A percentile compares a stretch with the other conserved stretches of the same genome.
These are phyloP conservation scores for Podochytrium sp. DNA, from an alignment of 192 early-diverging fungal genomes.

Conservation along the genomic window DNA sequence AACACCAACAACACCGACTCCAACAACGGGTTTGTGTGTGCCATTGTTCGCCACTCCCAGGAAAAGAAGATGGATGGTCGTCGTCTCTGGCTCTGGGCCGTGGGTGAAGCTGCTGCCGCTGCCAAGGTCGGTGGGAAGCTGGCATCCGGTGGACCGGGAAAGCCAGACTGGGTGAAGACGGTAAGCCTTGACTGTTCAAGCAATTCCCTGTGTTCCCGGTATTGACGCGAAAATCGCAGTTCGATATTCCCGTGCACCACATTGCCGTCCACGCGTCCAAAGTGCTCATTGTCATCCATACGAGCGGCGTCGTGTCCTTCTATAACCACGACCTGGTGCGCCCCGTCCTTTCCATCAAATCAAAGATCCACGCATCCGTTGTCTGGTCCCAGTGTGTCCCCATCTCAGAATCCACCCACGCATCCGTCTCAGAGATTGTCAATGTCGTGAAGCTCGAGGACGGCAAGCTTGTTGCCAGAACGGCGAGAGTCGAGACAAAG, in stretches of 20 bases:
- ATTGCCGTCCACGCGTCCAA: constrained; percentile 7
- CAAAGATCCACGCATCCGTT: neutral
- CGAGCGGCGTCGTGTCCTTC: neutral
- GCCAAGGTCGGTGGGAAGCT: neutral
- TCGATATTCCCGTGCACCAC: neutral
- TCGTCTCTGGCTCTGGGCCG: constrained; percentile 23
- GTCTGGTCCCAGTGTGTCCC: constrained; percentile 1
- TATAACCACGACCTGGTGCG: constrained; percentile 1
- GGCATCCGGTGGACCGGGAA: constrained; percentile 17
- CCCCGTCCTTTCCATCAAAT: neutral
- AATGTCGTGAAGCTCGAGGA: neutral
- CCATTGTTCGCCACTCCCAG: neutral
- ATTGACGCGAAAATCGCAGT: constrained; percentile 11
- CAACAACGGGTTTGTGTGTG: constrained; percentile 10
- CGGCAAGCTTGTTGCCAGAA: neutral
- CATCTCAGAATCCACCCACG: neutral
- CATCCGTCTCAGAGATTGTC: constrained; percentile 2
- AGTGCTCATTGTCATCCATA: constrained; percentile 10
- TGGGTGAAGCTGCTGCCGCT: neutral
- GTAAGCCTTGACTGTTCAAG: neutral
- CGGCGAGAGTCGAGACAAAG: constrained; percentile 12
- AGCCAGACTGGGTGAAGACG: constrained; percentile 28
- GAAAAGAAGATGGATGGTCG: constrained; percentile 7
- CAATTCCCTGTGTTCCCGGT: neutral
- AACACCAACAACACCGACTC: too few species aligned